Conservation (phyloP, 805 yeast genomes). For the Candida takata region DNA sequence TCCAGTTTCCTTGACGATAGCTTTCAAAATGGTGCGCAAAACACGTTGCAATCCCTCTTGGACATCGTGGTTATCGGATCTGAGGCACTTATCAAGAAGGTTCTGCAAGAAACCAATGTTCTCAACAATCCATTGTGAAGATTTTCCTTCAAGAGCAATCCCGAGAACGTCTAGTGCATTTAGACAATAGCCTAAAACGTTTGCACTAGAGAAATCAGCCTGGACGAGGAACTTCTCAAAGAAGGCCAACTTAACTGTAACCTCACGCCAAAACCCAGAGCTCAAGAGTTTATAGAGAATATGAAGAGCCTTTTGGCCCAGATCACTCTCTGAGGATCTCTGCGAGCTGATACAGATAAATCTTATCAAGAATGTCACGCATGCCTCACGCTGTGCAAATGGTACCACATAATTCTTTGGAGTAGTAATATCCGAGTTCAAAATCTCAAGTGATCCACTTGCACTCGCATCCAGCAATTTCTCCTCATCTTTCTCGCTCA, state of each 20-base stretch:
- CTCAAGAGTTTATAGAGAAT: constrained; percentile 68
- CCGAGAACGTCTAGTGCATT: constrained; percentile 88
- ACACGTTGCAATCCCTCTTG: constrained; percentile 81
- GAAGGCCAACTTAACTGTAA: constrained; percentile 75
- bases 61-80: constrained; percentile 77
- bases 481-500: constrained; percentile 23
- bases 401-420: constrained; percentile 56
- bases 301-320: constrained; percentile 77
- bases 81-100: constrained; percentile 72
- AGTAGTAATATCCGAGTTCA: constrained; percentile 35
- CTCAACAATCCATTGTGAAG: constrained; percentile 69
- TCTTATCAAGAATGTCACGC: constrained; percentile 80
- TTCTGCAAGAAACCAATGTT: constrained; percentile 64
- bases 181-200: constrained; percentile 69
- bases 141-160: constrained; percentile 73
- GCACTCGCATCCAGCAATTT: constrained; percentile 10
- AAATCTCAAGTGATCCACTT: constrained; percentile 16
- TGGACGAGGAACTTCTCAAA: constrained; percentile 83
- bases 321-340: constrained; percentile 73
- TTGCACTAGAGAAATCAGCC: constrained; percentile 64
- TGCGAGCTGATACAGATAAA: constrained; percentile 83
- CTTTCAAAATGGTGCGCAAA: constrained; percentile 57
- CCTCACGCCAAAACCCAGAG: constrained; percentile 79
- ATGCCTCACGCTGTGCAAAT: constrained; percentile 76
- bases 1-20: constrained; percentile 44